These are phyloP conservation scores for Aquanectria penicillioides DNA, from an alignment of 2,329 filamentous ascomycete species.

Conservation along the genomic window DNA sequence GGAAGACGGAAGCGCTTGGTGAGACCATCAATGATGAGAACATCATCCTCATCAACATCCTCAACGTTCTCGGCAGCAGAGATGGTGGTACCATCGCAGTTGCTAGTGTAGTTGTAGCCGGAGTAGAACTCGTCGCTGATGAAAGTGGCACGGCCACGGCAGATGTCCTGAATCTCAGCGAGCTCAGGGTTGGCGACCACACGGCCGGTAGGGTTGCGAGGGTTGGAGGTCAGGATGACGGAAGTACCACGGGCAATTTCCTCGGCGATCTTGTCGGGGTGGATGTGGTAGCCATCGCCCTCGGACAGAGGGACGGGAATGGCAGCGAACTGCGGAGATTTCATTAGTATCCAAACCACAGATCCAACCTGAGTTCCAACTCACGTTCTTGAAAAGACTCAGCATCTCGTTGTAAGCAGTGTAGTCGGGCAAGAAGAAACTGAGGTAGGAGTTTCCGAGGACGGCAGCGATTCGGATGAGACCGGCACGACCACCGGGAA, in stretches of 20 bases:
- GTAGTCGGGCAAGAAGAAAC: slow-evolving; percentile 95
- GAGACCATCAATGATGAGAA: slow-evolving; percentile 93
- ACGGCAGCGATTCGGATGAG: slow-evolving; percentile 95
- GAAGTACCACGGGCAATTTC: slow-evolving; percentile 87
- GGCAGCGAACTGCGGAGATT: slow-evolving; percentile 73
- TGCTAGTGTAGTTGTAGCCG: slow-evolving; percentile 93
- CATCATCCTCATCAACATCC: slow-evolving; percentile 89
- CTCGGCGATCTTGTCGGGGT: slow-evolving; percentile 91
- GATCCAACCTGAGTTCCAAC: slow-evolving; percentile 36
- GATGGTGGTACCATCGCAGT: slow-evolving; percentile 91
- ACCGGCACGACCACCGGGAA: slow-evolving; percentile 90
- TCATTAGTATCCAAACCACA: slow-evolving; percentile 15
- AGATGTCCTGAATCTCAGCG: slow-evolving; percentile 91
- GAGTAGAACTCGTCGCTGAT: slow-evolving; percentile 98
- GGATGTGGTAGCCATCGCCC: slow-evolving; percentile 91
- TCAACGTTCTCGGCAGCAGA: slow-evolving; percentile 89
- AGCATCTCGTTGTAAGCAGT: slow-evolving; percentile 99
- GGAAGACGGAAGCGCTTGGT: slow-evolving; percentile 97
- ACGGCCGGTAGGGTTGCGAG: slow-evolving; percentile 91
- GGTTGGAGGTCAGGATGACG: slow-evolving; percentile 94
- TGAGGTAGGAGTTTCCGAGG: slow-evolving; percentile 89
- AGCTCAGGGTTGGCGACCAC: slow-evolving; percentile 88
- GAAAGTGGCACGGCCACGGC: slow-evolving; percentile 87
- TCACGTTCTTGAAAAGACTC: slow-evolving; percentile 87
- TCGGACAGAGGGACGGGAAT: slow-evolving; percentile 87